Evolutionary conservation across 2,329 filamentous ascomycete species (phyloP), one percentile per base, ranked within the genome.

Genomic region (Tothia fuscella): DNA sequence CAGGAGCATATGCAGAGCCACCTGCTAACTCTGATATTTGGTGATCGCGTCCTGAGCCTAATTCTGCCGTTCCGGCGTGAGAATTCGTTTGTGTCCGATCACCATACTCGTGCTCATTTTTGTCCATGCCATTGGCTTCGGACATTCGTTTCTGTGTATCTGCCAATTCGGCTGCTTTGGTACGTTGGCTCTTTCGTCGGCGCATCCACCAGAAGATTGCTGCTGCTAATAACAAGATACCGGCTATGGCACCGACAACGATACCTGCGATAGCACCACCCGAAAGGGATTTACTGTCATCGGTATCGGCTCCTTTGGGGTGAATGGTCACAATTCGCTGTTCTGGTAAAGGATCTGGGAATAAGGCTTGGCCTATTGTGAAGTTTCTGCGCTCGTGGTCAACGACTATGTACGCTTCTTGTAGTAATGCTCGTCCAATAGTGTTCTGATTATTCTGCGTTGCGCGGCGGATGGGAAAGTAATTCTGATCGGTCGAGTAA

Each of bases 391-490:
- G 46, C 26, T 47, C 60, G 41, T 61, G 62, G 33, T 65, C 56
- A 1, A 55, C 57, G 4, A 59, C 53, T 6, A 65, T 32, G 46
- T 65, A 59, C n/a, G 61, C 60, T 42, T 62, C 61, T 44, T 64
- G 60, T 12, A 65, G 48, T 31, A 65, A 62, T 1, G 60, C 52
- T 7, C 62, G 53, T 3, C 62, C 62, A 7, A 65, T 51, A 0
- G 57, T 48, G 43, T 60, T 61, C 43, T 62, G 56, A 3, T 48
- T 54, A 16, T 61, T 55, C 30, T 62, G 61, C 5, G 51, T 51
- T 4, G 61, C 62, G 13, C 53, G 49, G 32, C 54, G 53, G 6
- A 65, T 50, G 1, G 62, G 61, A 36, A 65, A 65, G 46, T 63
- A 63, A n/a, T 44, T 41, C 45, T 48, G 43, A 28, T 46, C 22